phyloP scores from a whole-genome alignment of 495 filamentous ascomycete genomes.

The Podospora comata region DNA sequence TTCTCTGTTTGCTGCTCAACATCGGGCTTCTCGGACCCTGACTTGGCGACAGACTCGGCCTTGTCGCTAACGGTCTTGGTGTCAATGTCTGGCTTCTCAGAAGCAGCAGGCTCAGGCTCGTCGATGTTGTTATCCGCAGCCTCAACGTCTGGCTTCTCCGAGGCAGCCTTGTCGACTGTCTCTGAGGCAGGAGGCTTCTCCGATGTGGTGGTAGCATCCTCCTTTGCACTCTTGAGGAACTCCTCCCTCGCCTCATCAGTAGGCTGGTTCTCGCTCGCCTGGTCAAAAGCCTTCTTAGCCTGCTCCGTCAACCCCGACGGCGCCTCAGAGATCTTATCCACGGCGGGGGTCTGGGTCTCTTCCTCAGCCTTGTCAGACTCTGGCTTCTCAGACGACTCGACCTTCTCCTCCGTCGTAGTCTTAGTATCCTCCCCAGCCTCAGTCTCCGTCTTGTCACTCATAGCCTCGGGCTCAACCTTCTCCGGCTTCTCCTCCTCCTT shows the following conservation, averaged over 20 bases:
- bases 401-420: conserved; percentile 1
- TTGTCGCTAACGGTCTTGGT: not conserved
- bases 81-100: not conserved
- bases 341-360: not conserved
- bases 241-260: conserved; percentile 25
- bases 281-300: conserved; percentile 31
- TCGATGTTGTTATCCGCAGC: not conserved
- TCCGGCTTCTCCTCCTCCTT: conserved; percentile 24
- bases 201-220: conserved; percentile 1
- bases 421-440: conserved; percentile 13
- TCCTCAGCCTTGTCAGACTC: not conserved
- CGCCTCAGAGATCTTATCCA: not conserved
- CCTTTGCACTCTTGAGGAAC: conserved; percentile 26
- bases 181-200: conserved; percentile 3
- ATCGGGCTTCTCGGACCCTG: too few relatives aligned
- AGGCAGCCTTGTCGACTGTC: not conserved
- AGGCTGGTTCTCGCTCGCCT: conserved; percentile 29
- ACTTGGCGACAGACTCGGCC: not conserved
- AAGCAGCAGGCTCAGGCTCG: not conserved
- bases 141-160: not conserved
- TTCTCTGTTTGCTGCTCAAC: not conserved
- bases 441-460: conserved; percentile 1
- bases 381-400: conserved; percentile 15
- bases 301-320: conserved; percentile 25
- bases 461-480: conserved; percentile 32